Conservation (phyloP, 2,329 filamentous ascomycete genomes). For the Ustulina deusta region DNA sequence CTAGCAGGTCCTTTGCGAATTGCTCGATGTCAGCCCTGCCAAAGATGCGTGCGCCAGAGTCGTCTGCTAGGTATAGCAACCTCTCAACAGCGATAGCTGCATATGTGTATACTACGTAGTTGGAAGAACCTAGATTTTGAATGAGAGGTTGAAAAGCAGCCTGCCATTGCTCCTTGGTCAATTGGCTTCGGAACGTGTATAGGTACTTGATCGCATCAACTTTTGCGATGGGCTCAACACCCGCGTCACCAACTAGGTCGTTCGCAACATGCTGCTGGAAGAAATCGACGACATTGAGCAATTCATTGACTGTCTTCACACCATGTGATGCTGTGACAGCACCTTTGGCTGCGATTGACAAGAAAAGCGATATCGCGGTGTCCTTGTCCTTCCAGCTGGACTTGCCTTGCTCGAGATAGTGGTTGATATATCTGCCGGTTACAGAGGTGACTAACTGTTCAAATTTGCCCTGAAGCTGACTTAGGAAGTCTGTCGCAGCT, state of each 20-base stretch:
- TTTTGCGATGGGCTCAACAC: constrained; percentile 86
- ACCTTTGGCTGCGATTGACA: constrained; percentile 93
- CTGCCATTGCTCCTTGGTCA: constrained; percentile 92
- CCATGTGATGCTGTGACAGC: constrained; percentile 87
- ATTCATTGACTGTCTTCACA: constrained; percentile 88
- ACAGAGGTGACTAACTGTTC: constrained; percentile 85
- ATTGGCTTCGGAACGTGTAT: constrained; percentile 94
- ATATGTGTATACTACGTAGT: constrained; percentile 98
- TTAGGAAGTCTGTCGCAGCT: constrained; percentile 93
- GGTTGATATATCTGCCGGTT: constrained; percentile 87
- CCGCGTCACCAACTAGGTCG: constrained; percentile 80
- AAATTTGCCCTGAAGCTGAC: constrained; percentile 89
- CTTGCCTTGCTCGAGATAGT: constrained; percentile 84
- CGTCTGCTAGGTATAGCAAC: constrained; percentile 84
- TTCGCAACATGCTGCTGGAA: constrained; percentile 92
- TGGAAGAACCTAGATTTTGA: constrained; percentile 86
- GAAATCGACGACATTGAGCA: constrained; percentile 91
- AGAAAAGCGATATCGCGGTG: constrained; percentile 96
- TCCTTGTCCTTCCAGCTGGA: constrained; percentile 97
- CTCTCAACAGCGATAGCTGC: constrained; percentile 97
- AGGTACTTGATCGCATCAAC: constrained; percentile 99
- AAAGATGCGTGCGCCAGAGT: constrained; percentile 81
- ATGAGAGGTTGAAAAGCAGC: constrained; percentile 90
- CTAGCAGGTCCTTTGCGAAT: constrained; percentile 85
- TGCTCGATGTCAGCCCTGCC: constrained; percentile 81